phyloP scores from a whole-genome alignment of 1,139 yeast species.

The Suhomyces wounanorum region DNA sequence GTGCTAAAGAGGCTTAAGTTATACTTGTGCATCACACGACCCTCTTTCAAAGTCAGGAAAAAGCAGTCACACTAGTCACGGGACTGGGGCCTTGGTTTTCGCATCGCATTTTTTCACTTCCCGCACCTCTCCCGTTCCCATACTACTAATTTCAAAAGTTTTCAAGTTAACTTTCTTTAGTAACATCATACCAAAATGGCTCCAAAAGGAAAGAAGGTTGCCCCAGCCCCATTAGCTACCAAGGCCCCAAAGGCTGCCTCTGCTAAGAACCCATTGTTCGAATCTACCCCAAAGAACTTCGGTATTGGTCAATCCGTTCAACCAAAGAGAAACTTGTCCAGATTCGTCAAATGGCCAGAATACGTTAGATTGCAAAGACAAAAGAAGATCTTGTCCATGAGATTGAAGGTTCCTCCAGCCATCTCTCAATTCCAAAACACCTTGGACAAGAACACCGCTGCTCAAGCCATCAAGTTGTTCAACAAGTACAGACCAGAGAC shows the following conservation, averaged over 20 bases:
- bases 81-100: not conserved
- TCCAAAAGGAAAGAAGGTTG: conserved; percentile 56
- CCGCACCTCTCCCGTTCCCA: conserved; percentile 1
- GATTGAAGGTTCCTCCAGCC: conserved; percentile 99
- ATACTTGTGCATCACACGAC: too few species aligned
- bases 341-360: conserved; percentile 98
- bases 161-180: conserved; percentile 8
- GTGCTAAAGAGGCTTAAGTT: too few species aligned
- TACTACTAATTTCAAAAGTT: conserved; percentile 8
- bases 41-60: not conserved
- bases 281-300: conserved; percentile 87
- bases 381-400: conserved; percentile 89
- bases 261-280: conserved; percentile 65
- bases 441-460: conserved; percentile 97
- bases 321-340: conserved; percentile 93
- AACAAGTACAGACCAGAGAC: conserved; percentile 99
- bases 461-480: conserved; percentile 93
- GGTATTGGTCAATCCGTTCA: conserved; percentile 96
- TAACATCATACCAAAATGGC: conserved; percentile 35
- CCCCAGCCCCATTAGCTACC: conserved; percentile 52
- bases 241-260: conserved; percentile 31
- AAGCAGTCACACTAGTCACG: conserved; percentile 13
- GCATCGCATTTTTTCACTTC: conserved; percentile 6
- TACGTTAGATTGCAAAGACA: conserved; percentile 97
- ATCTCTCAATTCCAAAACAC: conserved; percentile 93